Evolutionary conservation across 148 eudicot species (phyloP), one percentile per base, ranked within the genome.

Genomic region (Amaranthus palmeri): DNA sequence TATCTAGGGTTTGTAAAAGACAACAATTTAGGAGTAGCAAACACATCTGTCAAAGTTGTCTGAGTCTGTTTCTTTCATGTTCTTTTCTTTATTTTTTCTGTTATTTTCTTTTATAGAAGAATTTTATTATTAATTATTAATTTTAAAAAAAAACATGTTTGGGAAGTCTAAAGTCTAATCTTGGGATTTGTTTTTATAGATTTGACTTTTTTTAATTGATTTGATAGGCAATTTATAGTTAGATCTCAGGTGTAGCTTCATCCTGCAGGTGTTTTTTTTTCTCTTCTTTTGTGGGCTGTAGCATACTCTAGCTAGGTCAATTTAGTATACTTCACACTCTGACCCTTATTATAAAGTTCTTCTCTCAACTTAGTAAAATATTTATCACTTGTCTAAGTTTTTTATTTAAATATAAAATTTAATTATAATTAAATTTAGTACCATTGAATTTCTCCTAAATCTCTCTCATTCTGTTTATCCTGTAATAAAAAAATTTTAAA

Each of bases 141-240:
- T n/a, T n/a, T n/a, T n/a, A 25, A 25, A 25, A 25, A 25, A 25
- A 25, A 25, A 25, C 36, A 25, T 25, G 7, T 63, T 63, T 15
- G 52, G 67, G 50, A 45, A 8, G 7, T 45, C 68, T 63, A 63
- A 9, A 17, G 17, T 44, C 46, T 25, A 25, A 9, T 61, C 61
- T 78, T 61, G 72, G 75, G 76, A 79, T 79, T 71, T 79, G 79
- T 60, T 58, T 44, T 42, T 17, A 50, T 64, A 64, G 65, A 48
- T 51, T 61, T 74, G 63, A 62, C 65, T 61, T 67, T 78, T 72
- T 40, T 41, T 71, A 70, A 70, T 57, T 79, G 79, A 70, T 75
- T 58, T 67, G 73, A 79, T 79, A 42, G 71, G 50, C 53, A 42
- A 60, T 53, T 42, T 42, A 55, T 36, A 50, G 67, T 72, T 49